A percentile compares a stretch with the other conserved stretches of the same genome.
phyloP scores from a whole-genome alignment of 805 yeast genomes.

The Wickerhamiella sorbophila region DNA sequence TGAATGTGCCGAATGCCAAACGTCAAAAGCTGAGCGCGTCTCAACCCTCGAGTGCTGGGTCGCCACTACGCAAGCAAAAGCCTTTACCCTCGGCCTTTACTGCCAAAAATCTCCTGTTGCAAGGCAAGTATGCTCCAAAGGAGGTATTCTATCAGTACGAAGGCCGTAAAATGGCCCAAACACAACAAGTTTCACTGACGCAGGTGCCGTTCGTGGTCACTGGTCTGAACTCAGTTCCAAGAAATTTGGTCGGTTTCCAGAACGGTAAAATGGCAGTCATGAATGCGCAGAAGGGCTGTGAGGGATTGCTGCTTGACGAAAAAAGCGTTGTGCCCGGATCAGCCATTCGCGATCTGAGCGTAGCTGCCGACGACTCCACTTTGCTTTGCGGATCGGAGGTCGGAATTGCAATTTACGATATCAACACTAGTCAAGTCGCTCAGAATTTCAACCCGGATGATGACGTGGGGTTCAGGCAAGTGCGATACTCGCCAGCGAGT shows the following conservation, averaged over 20 bases:
- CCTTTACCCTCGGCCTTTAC: neutral
- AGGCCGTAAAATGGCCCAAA: neutral
- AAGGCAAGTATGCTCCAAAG: neutral
- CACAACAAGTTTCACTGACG: neutral
- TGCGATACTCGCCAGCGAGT: neutral
- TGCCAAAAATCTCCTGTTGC: neutral
- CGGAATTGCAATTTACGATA: neutral
- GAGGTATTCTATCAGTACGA: neutral
- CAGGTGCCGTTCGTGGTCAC: neutral
- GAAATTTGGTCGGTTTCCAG: neutral
- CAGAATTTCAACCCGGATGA: neutral
- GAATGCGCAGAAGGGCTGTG: neutral
- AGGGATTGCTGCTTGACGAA: neutral
- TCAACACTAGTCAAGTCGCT: neutral
- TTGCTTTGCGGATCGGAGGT: neutral
- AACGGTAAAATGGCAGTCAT: neutral
- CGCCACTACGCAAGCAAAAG: neutral
- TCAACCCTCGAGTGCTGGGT: neutral
- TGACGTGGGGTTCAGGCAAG: constrained; percentile 1
- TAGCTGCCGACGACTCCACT: neutral
- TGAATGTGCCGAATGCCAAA: neutral
- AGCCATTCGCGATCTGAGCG: neutral
- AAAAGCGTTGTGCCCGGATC: too few species aligned
- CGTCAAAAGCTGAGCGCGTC: neutral
- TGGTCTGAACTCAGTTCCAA: neutral